Evolutionary conservation across 2,329 filamentous ascomycete genomes (phyloP), one percentile per base, ranked within the genome.

Genomic region (Alternaria sp.): DNA sequence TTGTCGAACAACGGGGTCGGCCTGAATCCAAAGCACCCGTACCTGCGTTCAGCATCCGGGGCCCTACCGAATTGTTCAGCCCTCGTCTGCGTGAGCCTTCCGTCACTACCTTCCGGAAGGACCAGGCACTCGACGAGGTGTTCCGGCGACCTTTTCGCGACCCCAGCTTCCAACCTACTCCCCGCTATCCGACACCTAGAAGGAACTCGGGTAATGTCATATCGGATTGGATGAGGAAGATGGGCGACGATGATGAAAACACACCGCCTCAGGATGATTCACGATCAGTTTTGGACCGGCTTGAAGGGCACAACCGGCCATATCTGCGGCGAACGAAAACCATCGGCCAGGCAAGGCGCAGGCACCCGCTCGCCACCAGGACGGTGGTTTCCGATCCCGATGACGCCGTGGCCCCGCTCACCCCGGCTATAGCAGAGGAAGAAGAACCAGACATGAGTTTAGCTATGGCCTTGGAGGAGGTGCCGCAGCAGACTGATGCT

Each of bases 81-180:
- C 90, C 90, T 73, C 84, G 92, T 17, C 83, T 93, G 26, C 87
- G 92, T 42, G 93, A 96, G 73, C 93, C 93, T 59, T 97, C 93
- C 0, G 87, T 97, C 51, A 88, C 90, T 34, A 95, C 93, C 1
- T 94, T 90, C 69, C 91, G 94, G 68, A 96, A 97, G 72, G 93
- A 97, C 67, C 88, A 88, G 52, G 93, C 92, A 7, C 80, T 98
- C 23, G 94, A 97, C 65, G 93, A 97, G 72, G 92, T 98, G 0
- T 98, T 98, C 74, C 85, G 92, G 21, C 72, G 79, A 17, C 86
- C 88, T 0, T 92, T 90, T 28, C 76, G 74, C 44, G 88, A 89
- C 59, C 82, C 86, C 49, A 84, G 84, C 40, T 62, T 69, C 8
- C 69, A 68, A 45, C 64, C 63, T 9, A 61, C 68, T 4, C 73